Conservation (phyloP, 345 rosid species). For the Punica granatum region DNA sequence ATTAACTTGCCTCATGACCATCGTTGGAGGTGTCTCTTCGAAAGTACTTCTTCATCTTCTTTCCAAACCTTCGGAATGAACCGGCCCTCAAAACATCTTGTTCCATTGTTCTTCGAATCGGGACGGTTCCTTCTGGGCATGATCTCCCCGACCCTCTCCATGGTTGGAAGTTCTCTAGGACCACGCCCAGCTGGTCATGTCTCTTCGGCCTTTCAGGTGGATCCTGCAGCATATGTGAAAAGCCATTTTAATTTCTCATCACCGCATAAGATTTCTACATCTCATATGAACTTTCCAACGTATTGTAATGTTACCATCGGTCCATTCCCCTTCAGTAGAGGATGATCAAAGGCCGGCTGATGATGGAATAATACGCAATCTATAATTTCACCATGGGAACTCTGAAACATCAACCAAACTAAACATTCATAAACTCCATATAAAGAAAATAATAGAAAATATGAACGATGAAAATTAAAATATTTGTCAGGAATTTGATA, state of each 20-base stretch:
- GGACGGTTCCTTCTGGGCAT: constrained; percentile 89
- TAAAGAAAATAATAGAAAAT: not conserved
- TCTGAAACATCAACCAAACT: constrained; percentile 35
- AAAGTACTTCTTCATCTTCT: constrained; percentile 44
- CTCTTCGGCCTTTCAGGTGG: constrained; percentile 65
- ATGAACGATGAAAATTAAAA: constrained; percentile 10
- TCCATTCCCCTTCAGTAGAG: constrained; percentile 49
- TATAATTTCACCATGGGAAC: constrained; percentile 77
- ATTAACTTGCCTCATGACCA: constrained; percentile 74
- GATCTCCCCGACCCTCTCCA: constrained; percentile 75
- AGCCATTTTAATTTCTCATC: not conserved
- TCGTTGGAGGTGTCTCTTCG: constrained; percentile 72
- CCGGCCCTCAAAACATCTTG: constrained; percentile 75
- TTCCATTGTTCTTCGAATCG: constrained; percentile 88
- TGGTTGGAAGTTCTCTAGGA: constrained; percentile 45
- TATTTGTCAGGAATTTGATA: not conserved
- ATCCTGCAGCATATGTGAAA: constrained; percentile 36
- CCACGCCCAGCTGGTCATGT: constrained; percentile 19
- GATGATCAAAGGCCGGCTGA: constrained; percentile 95
- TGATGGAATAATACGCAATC: constrained; percentile 74
- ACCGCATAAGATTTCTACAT: not conserved
- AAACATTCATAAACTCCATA: constrained; percentile 8
- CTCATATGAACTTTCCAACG: not conserved
- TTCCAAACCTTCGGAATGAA: constrained; percentile 58
- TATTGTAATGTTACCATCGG: constrained; percentile 46